These are phyloP conservation scores for Botryotinia calthae DNA, from an alignment of 2,329 filamentous ascomycete species.

Conservation along the genomic window DNA sequence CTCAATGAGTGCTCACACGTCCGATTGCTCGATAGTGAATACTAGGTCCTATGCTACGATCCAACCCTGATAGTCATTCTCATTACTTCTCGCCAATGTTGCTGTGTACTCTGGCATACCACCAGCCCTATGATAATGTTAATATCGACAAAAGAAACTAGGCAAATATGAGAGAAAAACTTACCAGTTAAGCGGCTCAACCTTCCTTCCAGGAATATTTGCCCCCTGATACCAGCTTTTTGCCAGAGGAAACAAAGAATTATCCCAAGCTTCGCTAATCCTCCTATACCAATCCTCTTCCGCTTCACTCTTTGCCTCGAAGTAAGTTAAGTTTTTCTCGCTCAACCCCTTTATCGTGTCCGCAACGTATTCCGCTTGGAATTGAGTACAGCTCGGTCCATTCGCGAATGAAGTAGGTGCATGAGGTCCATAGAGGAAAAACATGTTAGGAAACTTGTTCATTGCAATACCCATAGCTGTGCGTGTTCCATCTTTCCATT, in stretches of 20 bases:
- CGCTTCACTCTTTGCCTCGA: slow-evolving; percentile 38
- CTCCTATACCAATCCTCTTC: slow-evolving; percentile 40
- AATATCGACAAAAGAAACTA: background rate
- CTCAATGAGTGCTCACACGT: background rate
- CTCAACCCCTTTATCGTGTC: slow-evolving; percentile 37
- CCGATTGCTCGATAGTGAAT: background rate
- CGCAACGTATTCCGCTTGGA: slow-evolving; percentile 44
- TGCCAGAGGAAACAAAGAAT: slow-evolving; percentile 38
- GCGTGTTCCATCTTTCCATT: slow-evolving; percentile 38
- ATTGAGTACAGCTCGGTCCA: slow-evolving; percentile 43
- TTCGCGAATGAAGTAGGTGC: slow-evolving; percentile 43
- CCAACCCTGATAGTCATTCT: slow-evolving; percentile 22
- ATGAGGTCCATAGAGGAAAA: slow-evolving; percentile 46
- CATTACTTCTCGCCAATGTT: slow-evolving; percentile 16
- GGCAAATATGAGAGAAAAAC: background rate
- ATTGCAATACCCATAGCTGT: slow-evolving; percentile 44
- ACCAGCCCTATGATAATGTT: background rate
- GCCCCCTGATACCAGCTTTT: slow-evolving; percentile 45
- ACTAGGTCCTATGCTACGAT: background rate
- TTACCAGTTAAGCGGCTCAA: slow-evolving; percentile 40
- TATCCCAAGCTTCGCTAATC: slow-evolving; percentile 36
- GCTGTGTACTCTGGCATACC: slow-evolving; percentile 19
- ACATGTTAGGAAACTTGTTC: slow-evolving; percentile 48
- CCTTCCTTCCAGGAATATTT: slow-evolving; percentile 43
- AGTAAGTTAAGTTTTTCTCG: slow-evolving; percentile 35